Evolutionary conservation across 495 filamentous ascomycete species (phyloP).

Genomic region (Penicillium silybi): DNA sequence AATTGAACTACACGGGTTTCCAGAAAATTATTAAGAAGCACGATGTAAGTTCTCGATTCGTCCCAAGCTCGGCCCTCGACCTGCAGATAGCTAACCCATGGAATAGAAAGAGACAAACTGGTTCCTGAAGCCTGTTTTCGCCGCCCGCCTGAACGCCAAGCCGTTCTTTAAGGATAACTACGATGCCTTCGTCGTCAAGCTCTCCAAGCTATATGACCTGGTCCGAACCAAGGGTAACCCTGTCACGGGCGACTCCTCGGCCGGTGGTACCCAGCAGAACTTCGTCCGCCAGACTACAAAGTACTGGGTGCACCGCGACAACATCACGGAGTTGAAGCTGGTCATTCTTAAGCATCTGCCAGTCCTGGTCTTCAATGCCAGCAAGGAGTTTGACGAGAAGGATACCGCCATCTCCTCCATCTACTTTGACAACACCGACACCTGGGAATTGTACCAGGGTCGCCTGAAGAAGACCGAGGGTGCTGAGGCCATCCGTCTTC

Average conservation of each 20-base stretch:
- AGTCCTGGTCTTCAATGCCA: conserved; percentile 94
- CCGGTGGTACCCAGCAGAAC: conserved; percentile 89
- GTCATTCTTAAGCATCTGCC: conserved; percentile 97
- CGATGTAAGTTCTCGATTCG: conserved; percentile 60
- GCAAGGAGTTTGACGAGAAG: conserved; percentile 87
- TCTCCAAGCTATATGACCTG: conserved; percentile 92
- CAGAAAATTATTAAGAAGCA: conserved; percentile 99
- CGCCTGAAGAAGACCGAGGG: conserved; percentile 97
- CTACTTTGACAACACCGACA: conserved; percentile 93
- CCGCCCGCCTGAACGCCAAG: conserved; percentile 85
- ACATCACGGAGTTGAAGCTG: conserved; percentile 96
- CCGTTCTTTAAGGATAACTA: conserved; percentile 99
- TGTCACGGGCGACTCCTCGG: conserved; percentile 83
- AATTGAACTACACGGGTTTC: conserved; percentile 98
- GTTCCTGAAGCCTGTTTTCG: conserved; percentile 92
- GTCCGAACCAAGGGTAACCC: conserved; percentile 91
- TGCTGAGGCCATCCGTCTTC: conserved; percentile 90
- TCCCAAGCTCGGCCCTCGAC: not conserved
- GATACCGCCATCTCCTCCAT: conserved; percentile 97
- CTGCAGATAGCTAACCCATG: conserved; percentile 11
- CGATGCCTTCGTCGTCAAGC: conserved; percentile 90
- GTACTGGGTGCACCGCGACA: conserved; percentile 99
- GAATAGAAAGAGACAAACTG: conserved; percentile 86
- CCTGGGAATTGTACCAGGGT: conserved; percentile 89
- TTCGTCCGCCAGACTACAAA: conserved; percentile 98